Evolutionary conservation across 306 rosid genomes (phyloP), one percentile per base, ranked within the genome.

Genomic region (Quercus ilex): DNA sequence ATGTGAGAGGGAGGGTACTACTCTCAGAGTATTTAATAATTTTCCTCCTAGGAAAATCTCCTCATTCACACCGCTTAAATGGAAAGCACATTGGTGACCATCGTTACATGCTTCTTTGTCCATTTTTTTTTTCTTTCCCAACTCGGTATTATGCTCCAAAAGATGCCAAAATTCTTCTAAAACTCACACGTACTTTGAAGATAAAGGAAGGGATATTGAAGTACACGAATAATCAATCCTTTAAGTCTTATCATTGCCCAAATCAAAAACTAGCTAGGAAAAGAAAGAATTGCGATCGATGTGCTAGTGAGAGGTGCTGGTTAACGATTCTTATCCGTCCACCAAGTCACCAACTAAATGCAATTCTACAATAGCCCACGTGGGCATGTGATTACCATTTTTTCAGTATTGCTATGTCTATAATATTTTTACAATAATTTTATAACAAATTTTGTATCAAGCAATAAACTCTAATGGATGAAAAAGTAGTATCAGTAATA

Each of bases 281-380:
- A 64, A 64, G 23, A 64, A 19, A 9, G 8, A 12, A 33, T 7
- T 38, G 43, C 10, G 43, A 38, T 38, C 2, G 72, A 18, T 33
- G 71, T 65, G 71, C 71, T 46, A 18, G 17, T 31, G 52, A 67
- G 72, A 33, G 72, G 72, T 18, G 72, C 52, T 33, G 72, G 52
- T 65, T 67, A 49, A 67, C 35, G 26, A 67, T 67, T 67, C 52
- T 67, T 46, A 33, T 46, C 26, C 51, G 17, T 67, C 46, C 51
- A 35, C 49, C 51, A 12, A 5, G 41, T 26, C 41, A 2, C 69
- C 19, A 4, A 14, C 19, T 26, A 26, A 10, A 62, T 14, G 8
- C 28, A 8, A 62, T 13, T 62, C 38, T 33, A 62, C 41, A 2
- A 62, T 26, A 14, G 19, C n/a, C 38, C 35, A 62, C n/a, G 10